phyloP scores from a whole-genome alignment of 208 protist species.

The Vickermania ingenoplastis region DNA sequence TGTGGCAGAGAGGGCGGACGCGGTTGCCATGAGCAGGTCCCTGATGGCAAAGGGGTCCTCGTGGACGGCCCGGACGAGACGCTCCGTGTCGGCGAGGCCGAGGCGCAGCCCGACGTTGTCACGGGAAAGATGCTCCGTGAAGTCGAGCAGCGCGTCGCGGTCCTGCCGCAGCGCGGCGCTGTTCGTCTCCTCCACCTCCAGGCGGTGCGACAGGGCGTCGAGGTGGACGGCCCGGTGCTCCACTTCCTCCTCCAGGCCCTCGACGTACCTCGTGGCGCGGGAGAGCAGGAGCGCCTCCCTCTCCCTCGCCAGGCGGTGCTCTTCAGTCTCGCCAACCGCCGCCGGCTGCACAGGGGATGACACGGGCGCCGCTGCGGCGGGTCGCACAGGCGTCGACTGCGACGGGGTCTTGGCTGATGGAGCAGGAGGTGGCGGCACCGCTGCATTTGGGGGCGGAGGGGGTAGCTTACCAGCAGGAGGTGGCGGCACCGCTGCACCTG shows the following conservation, averaged over 20 bases:
- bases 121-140: conserved; percentile 26
- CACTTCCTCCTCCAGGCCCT: conserved; percentile 42
- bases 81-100: not conserved
- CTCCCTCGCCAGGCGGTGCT: not conserved
- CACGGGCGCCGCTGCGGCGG: conserved; percentile 8
- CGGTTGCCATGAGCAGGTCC: not conserved
- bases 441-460: not conserved
- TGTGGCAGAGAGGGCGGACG: not conserved
- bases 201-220: conserved; percentile 27
- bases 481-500: conserved; percentile 1
- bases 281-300: conserved; percentile 21
- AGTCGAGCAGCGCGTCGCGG: conserved; percentile 32
- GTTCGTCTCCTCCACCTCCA: conserved; percentile 34
- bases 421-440: conserved; percentile 3
- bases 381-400: not conserved
- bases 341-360: conserved; percentile 5
- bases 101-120: conserved; percentile 14
- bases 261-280: conserved; percentile 45
- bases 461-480: conserved; percentile 2
- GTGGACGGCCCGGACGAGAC: not conserved
- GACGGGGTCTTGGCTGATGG: not conserved
- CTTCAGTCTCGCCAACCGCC: conserved; percentile 8
- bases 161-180: conserved; percentile 31
- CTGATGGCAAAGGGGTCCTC: not conserved
- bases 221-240: conserved; percentile 32